Evolutionary conservation across 768 basidiomycete species (phyloP).

Genomic region (Naganishia friedmannii): DNA sequence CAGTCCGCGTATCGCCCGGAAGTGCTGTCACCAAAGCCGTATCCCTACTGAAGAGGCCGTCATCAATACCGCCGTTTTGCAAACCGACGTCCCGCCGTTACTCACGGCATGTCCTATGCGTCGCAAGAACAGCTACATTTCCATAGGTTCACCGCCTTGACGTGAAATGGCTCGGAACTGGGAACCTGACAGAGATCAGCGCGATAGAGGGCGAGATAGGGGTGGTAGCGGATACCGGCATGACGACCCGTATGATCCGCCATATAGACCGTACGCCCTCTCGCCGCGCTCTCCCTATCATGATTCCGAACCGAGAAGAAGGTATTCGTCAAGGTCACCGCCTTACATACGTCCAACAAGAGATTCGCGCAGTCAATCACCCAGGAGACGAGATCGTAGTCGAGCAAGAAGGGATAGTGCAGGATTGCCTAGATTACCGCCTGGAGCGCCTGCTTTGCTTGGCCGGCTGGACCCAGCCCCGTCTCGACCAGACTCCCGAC

Average conservation of each 20-base stretch:
- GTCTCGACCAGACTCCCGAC: neutral
- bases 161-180: constrained; percentile 1
- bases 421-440: neutral
- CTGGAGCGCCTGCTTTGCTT: neutral
- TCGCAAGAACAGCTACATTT: neutral
- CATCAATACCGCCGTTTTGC: too few relatives aligned
- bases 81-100: neutral
- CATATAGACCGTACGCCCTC: neutral
- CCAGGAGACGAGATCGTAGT: neutral
- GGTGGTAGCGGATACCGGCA: neutral
- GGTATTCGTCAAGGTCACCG: neutral
- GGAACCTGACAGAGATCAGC: neutral
- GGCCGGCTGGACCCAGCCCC: neutral
- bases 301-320: neutral
- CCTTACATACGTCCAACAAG: neutral
- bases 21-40: too few relatives aligned
- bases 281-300: neutral
- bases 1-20: too few relatives aligned
- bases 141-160: neutral
- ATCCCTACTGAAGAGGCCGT: too few relatives aligned
- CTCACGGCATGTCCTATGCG: neutral
- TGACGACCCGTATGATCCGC: neutral
- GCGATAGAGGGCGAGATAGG: neutral
- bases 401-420: neutral
- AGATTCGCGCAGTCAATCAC: neutral